phyloP scores from a whole-genome alignment of 495 filamentous ascomycete species.

The Tetracladium marchalianum region DNA sequence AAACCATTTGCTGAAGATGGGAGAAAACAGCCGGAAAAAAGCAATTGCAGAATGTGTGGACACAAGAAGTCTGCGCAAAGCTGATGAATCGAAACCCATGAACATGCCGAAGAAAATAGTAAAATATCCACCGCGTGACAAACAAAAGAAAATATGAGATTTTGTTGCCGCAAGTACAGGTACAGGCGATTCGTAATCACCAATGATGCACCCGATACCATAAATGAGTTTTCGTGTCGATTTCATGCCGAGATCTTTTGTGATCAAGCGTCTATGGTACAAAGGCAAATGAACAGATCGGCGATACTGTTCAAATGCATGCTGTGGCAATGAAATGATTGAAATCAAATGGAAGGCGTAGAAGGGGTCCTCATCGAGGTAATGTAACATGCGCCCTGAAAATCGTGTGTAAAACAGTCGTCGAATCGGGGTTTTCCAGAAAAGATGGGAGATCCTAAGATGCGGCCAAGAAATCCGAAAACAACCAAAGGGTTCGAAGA shows the following conservation, averaged over 20 bases:
- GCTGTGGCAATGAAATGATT: conserved; percentile 11
- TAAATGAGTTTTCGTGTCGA: conserved; percentile 13
- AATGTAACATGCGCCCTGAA: conserved; percentile 23
- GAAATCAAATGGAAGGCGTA: conserved; percentile 11
- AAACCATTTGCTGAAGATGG: background rate
- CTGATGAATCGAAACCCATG: conserved; percentile 9
- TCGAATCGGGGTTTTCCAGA: conserved; percentile 7
- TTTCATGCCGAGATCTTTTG: conserved; percentile 19
- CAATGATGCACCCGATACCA: conserved; percentile 18
- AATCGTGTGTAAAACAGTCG: conserved; percentile 22
- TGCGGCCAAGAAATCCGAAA: conserved; percentile 1
- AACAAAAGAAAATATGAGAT: conserved; percentile 6
- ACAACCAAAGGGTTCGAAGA: conserved; percentile 4
- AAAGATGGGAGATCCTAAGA: background rate
- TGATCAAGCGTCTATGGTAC: conserved; percentile 19
- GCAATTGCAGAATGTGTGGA: conserved; percentile 11
- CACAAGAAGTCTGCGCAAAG: conserved; percentile 17
- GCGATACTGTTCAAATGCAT: conserved; percentile 11
- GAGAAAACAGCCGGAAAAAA: background rate
- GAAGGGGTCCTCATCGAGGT: conserved; percentile 7
- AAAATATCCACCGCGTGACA: conserved; percentile 3
- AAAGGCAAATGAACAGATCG: conserved; percentile 10
- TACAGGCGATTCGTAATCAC: conserved; percentile 21
- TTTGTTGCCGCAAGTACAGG: conserved; percentile 15
- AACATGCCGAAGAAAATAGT: conserved; percentile 9